Evolutionary conservation across 2,329 filamentous ascomycete species (phyloP).

Genomic region (Aspergillus latus): DNA sequence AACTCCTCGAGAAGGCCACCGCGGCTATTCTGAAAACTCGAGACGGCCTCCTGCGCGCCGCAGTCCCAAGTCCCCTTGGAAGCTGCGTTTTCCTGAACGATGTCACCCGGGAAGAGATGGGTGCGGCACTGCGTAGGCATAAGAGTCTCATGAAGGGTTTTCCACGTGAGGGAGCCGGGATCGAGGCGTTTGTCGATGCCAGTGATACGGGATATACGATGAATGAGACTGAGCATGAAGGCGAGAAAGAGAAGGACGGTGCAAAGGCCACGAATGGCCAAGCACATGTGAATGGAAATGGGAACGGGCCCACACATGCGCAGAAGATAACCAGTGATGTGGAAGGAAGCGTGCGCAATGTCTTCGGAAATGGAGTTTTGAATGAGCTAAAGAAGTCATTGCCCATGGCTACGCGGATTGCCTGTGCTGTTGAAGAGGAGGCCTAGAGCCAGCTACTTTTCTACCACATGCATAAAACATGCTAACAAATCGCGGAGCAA

Average conservation of each 20-base stretch:
- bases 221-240: background rate
- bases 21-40: background rate
- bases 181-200: background rate
- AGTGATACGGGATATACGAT: background rate
- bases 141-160: background rate
- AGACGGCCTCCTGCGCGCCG: background rate
- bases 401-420: background rate
- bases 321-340: background rate
- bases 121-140: background rate
- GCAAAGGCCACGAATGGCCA: background rate
- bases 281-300: too few species aligned
- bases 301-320: background rate
- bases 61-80: background rate
- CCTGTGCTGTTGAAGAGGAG: background rate
- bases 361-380: background rate
- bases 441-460: background rate
- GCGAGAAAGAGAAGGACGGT: background rate
- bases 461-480: too few species aligned
- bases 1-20: background rate
- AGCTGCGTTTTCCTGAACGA: background rate
- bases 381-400: background rate
- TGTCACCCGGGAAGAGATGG: background rate
- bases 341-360: background rate
- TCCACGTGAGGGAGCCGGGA: background rate
- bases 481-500: too few species aligned